Evolutionary conservation across 1,139 yeast species (phyloP).

Genomic region (Tardiomyces digboiensis): DNA sequence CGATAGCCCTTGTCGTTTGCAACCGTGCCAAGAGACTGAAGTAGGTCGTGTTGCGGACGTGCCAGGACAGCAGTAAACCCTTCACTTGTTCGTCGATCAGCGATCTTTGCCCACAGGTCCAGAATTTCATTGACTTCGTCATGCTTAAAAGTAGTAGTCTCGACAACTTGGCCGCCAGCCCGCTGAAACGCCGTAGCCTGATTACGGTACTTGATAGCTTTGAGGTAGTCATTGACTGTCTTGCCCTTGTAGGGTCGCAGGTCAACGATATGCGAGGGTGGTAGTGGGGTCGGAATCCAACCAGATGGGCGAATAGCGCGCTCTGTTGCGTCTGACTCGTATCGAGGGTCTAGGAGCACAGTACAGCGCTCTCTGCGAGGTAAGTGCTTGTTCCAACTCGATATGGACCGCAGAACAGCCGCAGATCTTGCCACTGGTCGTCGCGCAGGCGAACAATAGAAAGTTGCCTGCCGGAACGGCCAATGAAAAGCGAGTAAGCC

Average conservation of each 20-base stretch:
- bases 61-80: constrained; percentile 34
- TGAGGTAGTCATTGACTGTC: constrained; percentile 29
- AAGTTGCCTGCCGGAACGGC: constrained; percentile 37
- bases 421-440: constrained; percentile 36
- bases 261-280: constrained; percentile 35
- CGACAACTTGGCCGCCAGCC: constrained; percentile 31
- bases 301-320: constrained; percentile 33
- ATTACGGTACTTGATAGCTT: constrained; percentile 33
- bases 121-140: constrained; percentile 28
- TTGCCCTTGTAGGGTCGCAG: constrained; percentile 30
- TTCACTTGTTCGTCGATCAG: constrained; percentile 28
- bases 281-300: constrained; percentile 30
- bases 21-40: constrained; percentile 25
- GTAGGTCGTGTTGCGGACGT: constrained; percentile 28
- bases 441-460: constrained; percentile 31
- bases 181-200: constrained; percentile 29
- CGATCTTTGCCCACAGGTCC: constrained; percentile 32
- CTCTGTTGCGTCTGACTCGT: constrained; percentile 28
- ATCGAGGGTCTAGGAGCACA: constrained; percentile 33
- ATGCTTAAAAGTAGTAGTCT: constrained; percentile 21
- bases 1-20: constrained; percentile 24
- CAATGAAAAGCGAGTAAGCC: constrained; percentile 38
- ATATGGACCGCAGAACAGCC: constrained; percentile 32
- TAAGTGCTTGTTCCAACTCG: constrained; percentile 28
- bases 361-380: constrained; percentile 25